phyloP scores from a whole-genome alignment of 1,284 basidiomycete genomes.

The Microbotryum scabiosae region DNA sequence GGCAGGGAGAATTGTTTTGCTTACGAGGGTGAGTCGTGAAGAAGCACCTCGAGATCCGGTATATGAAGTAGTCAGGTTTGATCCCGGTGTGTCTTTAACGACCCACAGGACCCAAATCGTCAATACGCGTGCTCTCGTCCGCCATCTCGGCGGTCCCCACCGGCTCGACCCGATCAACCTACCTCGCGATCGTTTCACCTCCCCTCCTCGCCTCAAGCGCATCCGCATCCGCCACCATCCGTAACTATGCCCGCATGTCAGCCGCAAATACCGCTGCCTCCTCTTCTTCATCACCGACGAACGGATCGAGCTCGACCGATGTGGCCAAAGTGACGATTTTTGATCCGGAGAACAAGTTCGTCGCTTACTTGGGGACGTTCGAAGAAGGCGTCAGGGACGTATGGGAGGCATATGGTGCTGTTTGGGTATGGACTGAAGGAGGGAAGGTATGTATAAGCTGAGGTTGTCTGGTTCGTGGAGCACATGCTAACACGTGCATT shows the following conservation, averaged over 20 bases:
- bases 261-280: not conserved
- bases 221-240: conserved; percentile 62
- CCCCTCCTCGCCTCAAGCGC: conserved; percentile 61
- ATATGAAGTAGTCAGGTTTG: conserved; percentile 12
- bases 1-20: conserved; percentile 80
- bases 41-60: not conserved
- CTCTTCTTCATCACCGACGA: not conserved
- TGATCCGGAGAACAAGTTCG: conserved; percentile 85
- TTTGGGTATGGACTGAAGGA: conserved; percentile 67
- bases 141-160: conserved; percentile 39
- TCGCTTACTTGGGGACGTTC: conserved; percentile 64
- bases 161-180: conserved; percentile 43
- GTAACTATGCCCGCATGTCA: conserved; percentile 51
- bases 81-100: not conserved
- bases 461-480: not conserved
- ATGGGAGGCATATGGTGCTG: conserved; percentile 65
- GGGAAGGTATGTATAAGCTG: conserved; percentile 53
- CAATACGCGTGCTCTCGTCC: conserved; percentile 52
- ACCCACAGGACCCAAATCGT: conserved; percentile 41
- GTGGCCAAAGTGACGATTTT: conserved; percentile 81
- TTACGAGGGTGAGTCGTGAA: conserved; percentile 60
- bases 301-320: conserved; percentile 46
- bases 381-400: conserved; percentile 68
- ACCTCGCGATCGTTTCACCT: conserved; percentile 81
- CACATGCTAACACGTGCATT: conserved; percentile 5